A percentile compares a stretch with the other conserved stretches of the same genome.
These are phyloP conservation scores for Rhodotorula sp. DNA, from an alignment of 1,284 basidiomycete species.

Conservation along the genomic window DNA sequence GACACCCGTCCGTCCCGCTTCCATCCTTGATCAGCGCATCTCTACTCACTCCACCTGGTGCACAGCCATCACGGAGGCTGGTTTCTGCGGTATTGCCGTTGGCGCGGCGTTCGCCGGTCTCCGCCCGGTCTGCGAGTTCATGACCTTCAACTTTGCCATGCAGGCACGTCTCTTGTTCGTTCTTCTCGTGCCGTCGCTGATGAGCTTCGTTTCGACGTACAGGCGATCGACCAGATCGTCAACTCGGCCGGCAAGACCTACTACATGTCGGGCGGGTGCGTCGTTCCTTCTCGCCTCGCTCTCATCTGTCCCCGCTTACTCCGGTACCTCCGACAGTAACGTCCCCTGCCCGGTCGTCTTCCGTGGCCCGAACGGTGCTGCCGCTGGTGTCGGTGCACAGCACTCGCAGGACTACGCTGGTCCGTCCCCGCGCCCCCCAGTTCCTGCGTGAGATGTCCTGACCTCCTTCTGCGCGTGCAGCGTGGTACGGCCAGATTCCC, in stretches of 20 bases:
- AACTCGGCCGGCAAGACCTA: constrained; percentile 99
- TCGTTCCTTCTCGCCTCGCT: neutral
- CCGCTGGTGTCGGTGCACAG: constrained; percentile 88
- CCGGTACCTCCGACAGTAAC: constrained; percentile 27
- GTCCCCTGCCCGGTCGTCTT: constrained; percentile 93
- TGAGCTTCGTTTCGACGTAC: constrained; percentile 42
- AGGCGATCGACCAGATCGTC: constrained; percentile 98
- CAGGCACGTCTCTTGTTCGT: constrained; percentile 54
- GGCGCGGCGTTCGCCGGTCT: constrained; percentile 93
- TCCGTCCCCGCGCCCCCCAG: constrained; percentile 32
- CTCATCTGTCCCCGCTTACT: neutral
- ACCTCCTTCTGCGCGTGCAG: constrained; percentile 52
- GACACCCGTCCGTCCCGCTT: constrained; percentile 58
- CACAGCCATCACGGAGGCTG: constrained; percentile 68
- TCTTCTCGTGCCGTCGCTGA: neutral
- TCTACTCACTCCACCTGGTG: too few species aligned
- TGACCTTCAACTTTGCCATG: constrained; percentile 94
- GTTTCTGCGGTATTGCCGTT: constrained; percentile 94
- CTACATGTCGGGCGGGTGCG: constrained; percentile 99
- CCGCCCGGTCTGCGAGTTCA: constrained; percentile 98
- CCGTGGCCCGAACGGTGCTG: constrained; percentile 99
- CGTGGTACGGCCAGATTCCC: constrained; percentile 95
- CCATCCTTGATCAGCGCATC: neutral
- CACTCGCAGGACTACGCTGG: constrained; percentile 57
- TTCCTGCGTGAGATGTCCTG: neutral